phyloP scores from a whole-genome alignment of 306 rosid genomes.

The Citrullus amarus region DNA sequence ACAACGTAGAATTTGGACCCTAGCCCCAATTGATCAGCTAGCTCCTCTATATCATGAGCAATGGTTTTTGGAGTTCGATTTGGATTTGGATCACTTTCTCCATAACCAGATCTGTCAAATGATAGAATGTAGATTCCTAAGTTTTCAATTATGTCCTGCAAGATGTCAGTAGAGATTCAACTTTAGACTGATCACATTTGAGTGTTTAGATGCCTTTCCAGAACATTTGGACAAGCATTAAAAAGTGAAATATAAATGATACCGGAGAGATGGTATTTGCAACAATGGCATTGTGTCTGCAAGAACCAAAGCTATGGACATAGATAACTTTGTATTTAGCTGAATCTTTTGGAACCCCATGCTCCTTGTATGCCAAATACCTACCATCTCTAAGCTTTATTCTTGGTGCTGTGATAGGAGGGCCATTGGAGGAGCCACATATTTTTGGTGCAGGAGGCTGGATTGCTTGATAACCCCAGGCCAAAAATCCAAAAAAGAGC shows the following conservation, averaged over 20 bases:
- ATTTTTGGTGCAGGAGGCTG: conserved; percentile 64
- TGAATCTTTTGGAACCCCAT: conserved; percentile 54
- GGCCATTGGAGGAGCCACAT: conserved; percentile 74
- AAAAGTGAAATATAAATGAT: neutral
- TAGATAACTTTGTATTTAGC: conserved; percentile 53
- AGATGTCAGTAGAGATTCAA: conserved; percentile 4
- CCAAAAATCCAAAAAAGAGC: conserved; percentile 47
- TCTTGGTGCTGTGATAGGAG: conserved; percentile 57
- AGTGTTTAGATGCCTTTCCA: neutral
- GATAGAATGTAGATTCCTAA: conserved; percentile 55
- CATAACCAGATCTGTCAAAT: conserved; percentile 87
- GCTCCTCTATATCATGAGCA: conserved; percentile 75
- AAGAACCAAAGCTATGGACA: conserved; percentile 46
- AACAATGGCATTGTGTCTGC: conserved; percentile 52
- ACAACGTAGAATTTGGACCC: conserved; percentile 66
- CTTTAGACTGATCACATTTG: neutral
- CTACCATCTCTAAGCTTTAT: conserved; percentile 80
- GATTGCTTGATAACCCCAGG: conserved; percentile 65
- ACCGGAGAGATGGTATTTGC: conserved; percentile 46
- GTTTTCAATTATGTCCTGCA: conserved; percentile 47
- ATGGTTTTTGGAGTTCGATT: conserved; percentile 50
- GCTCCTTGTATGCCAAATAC: conserved; percentile 72
- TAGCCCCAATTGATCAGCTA: conserved; percentile 65
- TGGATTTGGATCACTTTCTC: conserved; percentile 94
- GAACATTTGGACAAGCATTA: neutral